Base-by-base conservation (phyloP, 176 grass and related monocot genomes). In the Pharus latifolius region DNA sequence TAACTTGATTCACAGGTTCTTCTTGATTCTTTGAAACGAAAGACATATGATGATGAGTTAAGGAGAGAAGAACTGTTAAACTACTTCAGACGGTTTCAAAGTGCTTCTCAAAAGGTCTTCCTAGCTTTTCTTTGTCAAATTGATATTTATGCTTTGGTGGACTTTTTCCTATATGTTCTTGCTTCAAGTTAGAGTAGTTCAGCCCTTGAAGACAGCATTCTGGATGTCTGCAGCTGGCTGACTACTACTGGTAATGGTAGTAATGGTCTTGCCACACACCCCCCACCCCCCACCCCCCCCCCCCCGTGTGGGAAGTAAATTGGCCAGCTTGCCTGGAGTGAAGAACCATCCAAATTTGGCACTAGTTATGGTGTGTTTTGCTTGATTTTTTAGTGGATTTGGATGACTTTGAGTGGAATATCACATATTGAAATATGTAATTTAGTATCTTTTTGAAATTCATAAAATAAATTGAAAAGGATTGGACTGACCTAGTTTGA, bases 1-100 rank as follows among this genome's bases (percentile, higher is more conserved):
- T 46, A 77, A 70, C 34, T 80, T 4, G 66, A 76, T 79, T 49
- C 42, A 28, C 87, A 99, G 95, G 82, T 99, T 76, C 84, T 99
- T 90, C 90, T 99, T 78, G 95, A 99, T 86, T 91, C 95, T 28
- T 73, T 94, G 82, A 99, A 99, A 80, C 71, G 87, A 25, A 99
- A 99, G 83, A 83, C 75, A 31, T 99, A 99, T 88, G 95, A 99
- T 9, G 95, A 99, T 79, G 95, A 99, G 32, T 73, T 99, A 55
- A 87, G 89, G 72, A 85, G 90, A 75, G 90, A 94, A 65, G 95
- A 99, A 53, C 74, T 99, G 60, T 64, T 99, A 60, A 86, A 94
- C 67, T 99, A 86, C 78, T 91, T 99, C 38, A 80, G 85, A 60
- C 77, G 81, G 64, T 96, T 96, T 82, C 95, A 86, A 74, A 82